These are phyloP conservation scores for Phytophthora citrophthora DNA, from an alignment of 352 stramenopile species.

Conservation along the genomic window DNA sequence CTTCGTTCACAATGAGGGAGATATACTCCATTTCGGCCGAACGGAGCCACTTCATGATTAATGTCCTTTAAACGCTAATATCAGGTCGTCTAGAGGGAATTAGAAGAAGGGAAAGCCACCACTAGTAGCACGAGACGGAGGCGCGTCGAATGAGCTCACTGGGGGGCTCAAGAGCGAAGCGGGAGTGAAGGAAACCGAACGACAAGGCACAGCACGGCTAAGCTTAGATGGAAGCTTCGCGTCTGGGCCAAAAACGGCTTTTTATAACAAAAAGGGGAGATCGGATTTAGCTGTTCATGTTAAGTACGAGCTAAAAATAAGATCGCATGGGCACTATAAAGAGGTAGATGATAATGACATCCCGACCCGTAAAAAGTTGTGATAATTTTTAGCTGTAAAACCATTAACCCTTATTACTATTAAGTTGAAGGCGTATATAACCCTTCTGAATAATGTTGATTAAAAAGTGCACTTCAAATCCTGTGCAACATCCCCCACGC, in stretches of 20 bases:
- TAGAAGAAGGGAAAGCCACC: not conserved
- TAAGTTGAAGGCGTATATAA: too few species aligned
- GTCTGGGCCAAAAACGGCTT: conserved; percentile 6
- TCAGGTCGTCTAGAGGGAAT: not conserved
- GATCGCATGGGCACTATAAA: conserved; percentile 1
- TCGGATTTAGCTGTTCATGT: not conserved
- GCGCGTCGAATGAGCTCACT: conserved; percentile 12
- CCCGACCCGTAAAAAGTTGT: too few species aligned
- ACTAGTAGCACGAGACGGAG: not conserved
- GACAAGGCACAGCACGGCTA: conserved; percentile 6
- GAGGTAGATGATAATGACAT: not conserved
- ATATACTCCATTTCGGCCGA: conserved; percentile 99
- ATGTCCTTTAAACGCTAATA: not conserved
- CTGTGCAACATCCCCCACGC: too few species aligned
- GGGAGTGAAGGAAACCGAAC: conserved; percentile 22
- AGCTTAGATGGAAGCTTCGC: conserved; percentile 13
- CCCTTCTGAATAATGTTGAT: too few species aligned
- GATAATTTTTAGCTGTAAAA: too few species aligned
- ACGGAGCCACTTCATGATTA: conserved; percentile 95
- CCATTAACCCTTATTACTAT: too few species aligned
- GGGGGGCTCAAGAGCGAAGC: conserved; percentile 14
- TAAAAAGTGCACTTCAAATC: too few species aligned
- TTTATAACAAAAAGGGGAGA: conserved; percentile 15
- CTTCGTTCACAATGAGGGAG: conserved; percentile 98
- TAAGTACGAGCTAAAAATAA: conserved; percentile 28